Evolutionary conservation across 2,329 filamentous ascomycete species (phyloP), one percentile per base, ranked within the genome.

Genomic region (Emmonsia crescens): DNA sequence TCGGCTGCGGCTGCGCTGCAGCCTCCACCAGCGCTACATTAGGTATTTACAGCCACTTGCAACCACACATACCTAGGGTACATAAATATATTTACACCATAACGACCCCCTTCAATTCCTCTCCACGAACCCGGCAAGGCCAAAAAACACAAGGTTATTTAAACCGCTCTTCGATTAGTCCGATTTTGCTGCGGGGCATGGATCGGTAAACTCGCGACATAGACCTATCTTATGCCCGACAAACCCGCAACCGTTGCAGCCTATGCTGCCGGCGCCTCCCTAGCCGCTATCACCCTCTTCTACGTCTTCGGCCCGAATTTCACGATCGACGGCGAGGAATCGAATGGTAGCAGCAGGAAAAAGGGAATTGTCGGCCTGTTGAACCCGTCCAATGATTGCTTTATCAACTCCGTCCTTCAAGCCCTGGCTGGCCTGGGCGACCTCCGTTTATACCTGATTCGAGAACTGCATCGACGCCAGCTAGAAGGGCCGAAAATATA

Each of bases 241-340:
- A 91, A 88, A 79, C 86, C 86, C 61, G 82, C 90, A 63, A 91
- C 88, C 8, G 88, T 94, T 69, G 90, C 91, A 68, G 91, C 90
- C 52, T 99, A 99, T 77, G 94, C 94, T 70, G 94, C 93, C 63
- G 93, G 93, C 68, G 94, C 93, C 64, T 96, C 92, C 60, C 87
- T 99, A 65, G 94, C 94, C 61, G 94, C 94, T 64, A 89, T 96
- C 65, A 93, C 94, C 38, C 84, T 97, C 62, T 89, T 97, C 73
- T 99, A 97, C 76, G 93, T 97, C 68, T 97, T 99, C 76, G 91
- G 88, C 9, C 94, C 94, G n/a, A 97, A 92, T 59, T 97, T 93
- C 76, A 89, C 96, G 69, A 87, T 97, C 74, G 93, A 99, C 76
- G 86, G 87, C 71, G 89, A 94, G 61, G 83, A 86, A 59, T 79